phyloP scores from a whole-genome alignment of 495 filamentous ascomycete genomes.

The Emericellopsis terricola region DNA sequence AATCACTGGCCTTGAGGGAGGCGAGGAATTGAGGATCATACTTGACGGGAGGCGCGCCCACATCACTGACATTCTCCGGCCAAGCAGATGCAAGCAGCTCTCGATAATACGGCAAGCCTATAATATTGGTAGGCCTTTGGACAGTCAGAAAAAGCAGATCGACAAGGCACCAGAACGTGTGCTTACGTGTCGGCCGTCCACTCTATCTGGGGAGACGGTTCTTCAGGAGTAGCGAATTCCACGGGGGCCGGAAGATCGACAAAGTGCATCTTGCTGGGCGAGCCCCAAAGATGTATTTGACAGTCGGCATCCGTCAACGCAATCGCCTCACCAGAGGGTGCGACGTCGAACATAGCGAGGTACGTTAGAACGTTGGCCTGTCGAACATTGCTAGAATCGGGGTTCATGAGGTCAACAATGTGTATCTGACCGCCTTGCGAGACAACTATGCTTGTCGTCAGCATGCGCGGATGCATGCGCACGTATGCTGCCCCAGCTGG shows the following conservation, averaged over 20 bases:
- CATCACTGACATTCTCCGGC: conserved; percentile 68
- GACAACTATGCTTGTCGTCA: conserved; percentile 78
- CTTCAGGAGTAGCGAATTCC: conserved; percentile 51
- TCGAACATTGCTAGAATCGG: conserved; percentile 74
- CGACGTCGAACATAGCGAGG: conserved; percentile 61
- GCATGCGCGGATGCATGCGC: conserved; percentile 85
- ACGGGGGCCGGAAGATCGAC: conserved; percentile 64
- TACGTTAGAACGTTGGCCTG: conserved; percentile 58
- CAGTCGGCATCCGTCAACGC: conserved; percentile 65
- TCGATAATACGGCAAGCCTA: conserved; percentile 88
- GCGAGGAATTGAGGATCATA: conserved; percentile 57
- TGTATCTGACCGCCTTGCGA: conserved; percentile 86
- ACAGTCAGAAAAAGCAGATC: too few relatives aligned
- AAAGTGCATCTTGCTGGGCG: conserved; percentile 74
- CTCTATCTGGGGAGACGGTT: conserved; percentile 29
- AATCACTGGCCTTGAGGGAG: conserved; percentile 46
- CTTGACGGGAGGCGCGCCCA: conserved; percentile 63
- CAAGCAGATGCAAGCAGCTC: conserved; percentile 76
- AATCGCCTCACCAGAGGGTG: conserved; percentile 77
- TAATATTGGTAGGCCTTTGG: conserved; percentile 53
- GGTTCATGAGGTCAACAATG: conserved; percentile 88
- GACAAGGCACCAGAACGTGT: too few relatives aligned
- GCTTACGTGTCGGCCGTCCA: conserved; percentile 54
- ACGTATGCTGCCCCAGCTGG: conserved; percentile 83
- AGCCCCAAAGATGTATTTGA: conserved; percentile 79